These are phyloP conservation scores for Phytopythium oedochilum DNA, from an alignment of 352 stramenopile genomes.

Conservation along the genomic window DNA sequence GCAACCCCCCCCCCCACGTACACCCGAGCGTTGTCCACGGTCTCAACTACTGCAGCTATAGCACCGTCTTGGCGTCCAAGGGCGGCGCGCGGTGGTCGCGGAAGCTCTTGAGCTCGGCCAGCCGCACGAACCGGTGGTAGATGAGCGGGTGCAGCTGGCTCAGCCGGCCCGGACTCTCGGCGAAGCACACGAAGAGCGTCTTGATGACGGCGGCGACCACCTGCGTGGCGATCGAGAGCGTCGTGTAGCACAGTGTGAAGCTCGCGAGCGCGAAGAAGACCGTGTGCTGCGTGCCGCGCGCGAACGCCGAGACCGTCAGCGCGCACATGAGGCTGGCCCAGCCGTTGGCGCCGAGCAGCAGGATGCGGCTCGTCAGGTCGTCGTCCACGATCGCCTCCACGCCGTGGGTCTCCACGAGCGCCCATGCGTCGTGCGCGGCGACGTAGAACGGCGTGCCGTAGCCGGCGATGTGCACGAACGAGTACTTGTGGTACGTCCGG, in stretches of 20 bases:
- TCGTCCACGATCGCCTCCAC: constrained; percentile 85
- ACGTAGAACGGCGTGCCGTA: constrained; percentile 82
- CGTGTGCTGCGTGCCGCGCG: constrained; percentile 41
- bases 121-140: constrained; percentile 81
- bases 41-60: not conserved
- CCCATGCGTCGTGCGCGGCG: constrained; percentile 71
- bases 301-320: constrained; percentile 52
- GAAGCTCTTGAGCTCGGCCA: constrained; percentile 84
- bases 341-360: constrained; percentile 69
- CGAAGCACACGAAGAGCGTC: constrained; percentile 86
- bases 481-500: constrained; percentile 84
- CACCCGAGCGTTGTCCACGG: not conserved
- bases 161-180: constrained; percentile 68
- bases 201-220: constrained; percentile 76
- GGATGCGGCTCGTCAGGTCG: constrained; percentile 73
- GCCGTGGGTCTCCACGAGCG: constrained; percentile 70
- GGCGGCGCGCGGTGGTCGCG: constrained; percentile 56
- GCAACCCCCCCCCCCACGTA: too few relatives aligned
- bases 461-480: constrained; percentile 75
- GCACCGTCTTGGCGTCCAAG: not conserved
- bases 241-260: constrained; percentile 81
- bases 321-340: constrained; percentile 79
- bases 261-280: constrained; percentile 70
- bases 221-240: constrained; percentile 69
- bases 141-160: constrained; percentile 83